phyloP scores from a whole-genome alignment of 768 basidiomycete species.

The Lentinus brumalis region DNA sequence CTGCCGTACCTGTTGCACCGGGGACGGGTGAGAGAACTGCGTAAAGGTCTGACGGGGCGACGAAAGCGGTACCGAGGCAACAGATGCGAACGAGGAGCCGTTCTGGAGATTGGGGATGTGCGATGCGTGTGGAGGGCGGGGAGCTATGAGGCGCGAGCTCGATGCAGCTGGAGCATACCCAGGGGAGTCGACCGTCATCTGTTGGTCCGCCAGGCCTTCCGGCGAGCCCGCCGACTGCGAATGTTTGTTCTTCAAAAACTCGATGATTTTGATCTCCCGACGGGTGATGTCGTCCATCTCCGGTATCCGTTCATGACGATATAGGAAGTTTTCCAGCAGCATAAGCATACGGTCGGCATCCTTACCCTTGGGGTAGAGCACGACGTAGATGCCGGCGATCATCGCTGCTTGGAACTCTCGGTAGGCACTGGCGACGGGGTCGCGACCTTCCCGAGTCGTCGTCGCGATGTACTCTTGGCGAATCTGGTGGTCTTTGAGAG shows the following conservation, averaged over 20 bases:
- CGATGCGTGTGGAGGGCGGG: slow-evolving; percentile 20
- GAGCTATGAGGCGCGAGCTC: slow-evolving; percentile 3
- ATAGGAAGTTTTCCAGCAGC: slow-evolving; percentile 77
- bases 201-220: slow-evolving; percentile 19
- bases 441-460: slow-evolving; percentile 62
- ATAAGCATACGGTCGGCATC: slow-evolving; percentile 73
- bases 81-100: slow-evolving; percentile 22
- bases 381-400: slow-evolving; percentile 86
- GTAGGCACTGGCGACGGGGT: slow-evolving; percentile 79
- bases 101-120: slow-evolving; percentile 13
- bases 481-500: slow-evolving; percentile 83
- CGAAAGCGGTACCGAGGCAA: slow-evolving; percentile 22
- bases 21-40: slow-evolving; percentile 19
- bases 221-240: slow-evolving; percentile 47
- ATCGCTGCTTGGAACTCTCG: slow-evolving; percentile 88
- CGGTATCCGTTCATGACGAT: slow-evolving; percentile 56
- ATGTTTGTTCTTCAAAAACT: slow-evolving; percentile 74
- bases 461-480: slow-evolving; percentile 66
- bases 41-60: slow-evolving; percentile 8
- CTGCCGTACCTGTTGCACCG: slow-evolving; percentile 59
- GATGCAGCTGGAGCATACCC: slow-evolving; percentile 5
- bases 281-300: slow-evolving; percentile 85
- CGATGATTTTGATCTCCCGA: slow-evolving; percentile 82
- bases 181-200: slow-evolving; percentile 5
- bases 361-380: slow-evolving; percentile 73